These are phyloP conservation scores for Fusarium decemcellulare DNA, from an alignment of 2,329 filamentous ascomycete species.

Conservation along the genomic window DNA sequence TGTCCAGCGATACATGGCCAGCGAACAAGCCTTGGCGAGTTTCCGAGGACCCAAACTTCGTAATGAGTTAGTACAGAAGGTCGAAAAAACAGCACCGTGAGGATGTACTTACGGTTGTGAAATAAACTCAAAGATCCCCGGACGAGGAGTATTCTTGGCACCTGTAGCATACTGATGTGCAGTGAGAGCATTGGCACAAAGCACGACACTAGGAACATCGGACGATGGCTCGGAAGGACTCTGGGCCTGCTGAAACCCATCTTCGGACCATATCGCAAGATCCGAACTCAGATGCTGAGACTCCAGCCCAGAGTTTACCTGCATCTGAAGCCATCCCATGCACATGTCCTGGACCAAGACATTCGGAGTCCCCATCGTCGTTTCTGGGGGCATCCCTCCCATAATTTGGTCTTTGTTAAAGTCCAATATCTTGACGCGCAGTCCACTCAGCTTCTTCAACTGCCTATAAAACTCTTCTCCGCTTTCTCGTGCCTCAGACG, in stretches of 20 bases:
- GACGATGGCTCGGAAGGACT: background rate
- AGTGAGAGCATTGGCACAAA: constrained; percentile 51
- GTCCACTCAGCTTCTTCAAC: constrained; percentile 47
- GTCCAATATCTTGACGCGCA: constrained; percentile 43
- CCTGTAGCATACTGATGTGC: constrained; percentile 47
- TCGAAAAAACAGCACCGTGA: accelerated
- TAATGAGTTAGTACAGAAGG: background rate
- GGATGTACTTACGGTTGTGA: constrained; percentile 53
- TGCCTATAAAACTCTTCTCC: constrained; percentile 49
- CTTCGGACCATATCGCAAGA: constrained; percentile 44
- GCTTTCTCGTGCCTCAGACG: constrained; percentile 12
- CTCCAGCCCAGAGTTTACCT: constrained; percentile 28
- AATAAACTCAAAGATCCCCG: constrained; percentile 54
- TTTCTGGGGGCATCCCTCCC: background rate
- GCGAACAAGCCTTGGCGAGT: constrained; percentile 50
- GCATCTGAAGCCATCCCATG: constrained; percentile 33
- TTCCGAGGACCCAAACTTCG: constrained; percentile 55
- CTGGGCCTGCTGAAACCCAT: constrained; percentile 7
- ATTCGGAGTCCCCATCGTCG: constrained; percentile 8
- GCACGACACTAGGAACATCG: constrained; percentile 47
- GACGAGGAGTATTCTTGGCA: constrained; percentile 26
- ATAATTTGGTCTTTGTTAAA: background rate
- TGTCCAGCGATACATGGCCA: constrained; percentile 47
- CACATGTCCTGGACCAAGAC: constrained; percentile 23
- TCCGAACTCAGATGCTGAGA: constrained; percentile 40